Evolutionary conservation across 768 basidiomycete genomes (phyloP).

Genomic region (Neoboletus magnificus): DNA sequence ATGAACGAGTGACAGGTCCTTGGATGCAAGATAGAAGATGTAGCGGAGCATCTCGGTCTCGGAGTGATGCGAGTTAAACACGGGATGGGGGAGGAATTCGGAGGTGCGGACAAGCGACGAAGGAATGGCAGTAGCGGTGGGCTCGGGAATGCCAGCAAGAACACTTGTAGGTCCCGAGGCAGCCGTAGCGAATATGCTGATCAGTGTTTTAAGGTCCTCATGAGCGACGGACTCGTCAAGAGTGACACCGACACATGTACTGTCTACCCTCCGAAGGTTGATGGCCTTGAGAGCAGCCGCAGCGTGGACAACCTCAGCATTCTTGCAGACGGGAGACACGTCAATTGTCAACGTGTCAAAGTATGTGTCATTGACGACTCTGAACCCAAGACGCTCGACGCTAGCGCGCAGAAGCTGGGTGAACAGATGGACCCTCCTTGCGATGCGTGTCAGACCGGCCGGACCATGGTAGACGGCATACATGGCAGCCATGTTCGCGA

Average conservation of each 20-base stretch:
- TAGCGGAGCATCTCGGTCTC: conserved; percentile 99
- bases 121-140: conserved; percentile 47
- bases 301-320: conserved; percentile 63
- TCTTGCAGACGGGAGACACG: conserved; percentile 55
- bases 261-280: conserved; percentile 80
- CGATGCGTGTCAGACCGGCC: conserved; percentile 77
- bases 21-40: conserved; percentile 88
- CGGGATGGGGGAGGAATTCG: conserved; percentile 76
- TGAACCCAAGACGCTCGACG: conserved; percentile 73
- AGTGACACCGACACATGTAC: conserved; percentile 76
- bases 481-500: conserved; percentile 99
- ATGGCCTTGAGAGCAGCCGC: conserved; percentile 62
- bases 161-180: conserved; percentile 48
- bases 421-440: conserved; percentile 84
- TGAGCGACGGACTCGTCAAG: conserved; percentile 87
- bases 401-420: conserved; percentile 70
- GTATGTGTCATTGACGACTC: conserved; percentile 63
- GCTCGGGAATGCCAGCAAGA: conserved; percentile 46
- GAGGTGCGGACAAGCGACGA: conserved; percentile 55
- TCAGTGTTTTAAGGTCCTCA: conserved; percentile 68
- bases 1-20: conserved; percentile 93
- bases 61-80: conserved; percentile 96
- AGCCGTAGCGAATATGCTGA: conserved; percentile 78
- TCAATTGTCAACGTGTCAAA: conserved; percentile 91
- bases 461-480: conserved; percentile 97